Base-by-base conservation (phyloP, 75 land plant species). In the Picea glauca region DNA sequence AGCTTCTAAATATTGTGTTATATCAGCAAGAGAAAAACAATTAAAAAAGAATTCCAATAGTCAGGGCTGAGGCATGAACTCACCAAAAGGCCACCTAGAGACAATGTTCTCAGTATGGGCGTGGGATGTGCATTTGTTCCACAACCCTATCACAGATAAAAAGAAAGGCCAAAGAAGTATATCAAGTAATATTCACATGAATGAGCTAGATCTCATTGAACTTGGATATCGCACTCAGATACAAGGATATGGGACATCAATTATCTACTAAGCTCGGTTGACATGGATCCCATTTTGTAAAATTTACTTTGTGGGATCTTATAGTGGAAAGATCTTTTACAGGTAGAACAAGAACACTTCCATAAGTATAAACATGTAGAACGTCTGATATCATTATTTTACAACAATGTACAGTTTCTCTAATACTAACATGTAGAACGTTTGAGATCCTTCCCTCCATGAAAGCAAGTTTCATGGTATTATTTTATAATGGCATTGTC, bases 1-100 rank as follows among this genome's bases (percentile, higher is more conserved):
- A 40, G 56, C 12, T 9, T 8, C 56, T 50, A 50, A 50, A 50
- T 12, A 8, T 12, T 0, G 2, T 50, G 56, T 50, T 50, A 50
- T 50, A 9, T 50, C 9, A 46, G n/a, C 50, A 68, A 68, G 73
- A 40, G 73, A 9, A 63, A 20, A 11, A 8, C 21, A 7, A 17
- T 20, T 9, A 13, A 13, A 18, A 12, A 33, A 15, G 40, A 65
- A 68, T 40, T 2, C 1, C 21, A 33, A 32, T 38, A 14, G 5
- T 66, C n/a, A 32, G 4, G 17, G 43, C 12, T 5, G 43, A 35
- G 12, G 15, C 9, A 75, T 56, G 14, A 62, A 57, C 76, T 26
- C 1, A 75, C 76, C 76, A 75, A 23, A 13, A 75, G 58, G 21
- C 76, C 76, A 31, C 32, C 32, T 54, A 75, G 35, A 30, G 58